These are phyloP conservation scores for Larix kaempferi DNA, from an alignment of 75 land plant species.

Conservation along the genomic window DNA sequence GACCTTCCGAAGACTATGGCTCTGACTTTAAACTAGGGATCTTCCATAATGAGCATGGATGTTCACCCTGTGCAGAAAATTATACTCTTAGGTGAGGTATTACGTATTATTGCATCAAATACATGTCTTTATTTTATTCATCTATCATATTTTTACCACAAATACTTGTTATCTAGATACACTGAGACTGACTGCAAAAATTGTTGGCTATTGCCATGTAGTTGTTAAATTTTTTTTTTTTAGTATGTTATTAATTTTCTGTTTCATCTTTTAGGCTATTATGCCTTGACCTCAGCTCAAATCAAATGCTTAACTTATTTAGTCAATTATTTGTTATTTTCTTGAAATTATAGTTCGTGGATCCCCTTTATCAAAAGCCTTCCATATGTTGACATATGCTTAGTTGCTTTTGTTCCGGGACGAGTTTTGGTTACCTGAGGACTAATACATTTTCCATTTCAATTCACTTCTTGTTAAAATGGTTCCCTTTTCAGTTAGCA, in stretches of 20 bases:
- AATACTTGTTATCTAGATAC: background rate
- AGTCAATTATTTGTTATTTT: background rate
- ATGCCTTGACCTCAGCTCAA: background rate
- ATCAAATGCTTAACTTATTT: background rate
- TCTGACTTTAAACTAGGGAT: conserved; percentile 62
- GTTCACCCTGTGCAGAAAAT: conserved; percentile 78
- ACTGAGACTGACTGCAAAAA: background rate
- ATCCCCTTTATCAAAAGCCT: background rate
- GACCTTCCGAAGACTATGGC: conserved; percentile 78
- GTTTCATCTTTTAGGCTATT: background rate
- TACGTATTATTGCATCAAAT: background rate
- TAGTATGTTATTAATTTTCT: background rate
- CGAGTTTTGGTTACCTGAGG: no score
- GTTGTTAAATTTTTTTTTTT: background rate
- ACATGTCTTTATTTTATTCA: background rate
- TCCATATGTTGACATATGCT: background rate
- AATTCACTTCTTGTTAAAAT: background rate
- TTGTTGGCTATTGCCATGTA: background rate
- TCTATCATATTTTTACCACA: background rate
- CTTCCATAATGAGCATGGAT: conserved; percentile 75
- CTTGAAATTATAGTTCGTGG: background rate
- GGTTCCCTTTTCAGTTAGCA: background rate
- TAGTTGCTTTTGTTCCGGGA: background rate
- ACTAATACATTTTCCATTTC: no score
- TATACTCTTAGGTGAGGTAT: conserved; percentile 61